Conservation (phyloP, 371 early-diverging fungal genomes). For the Phascolomyces articulosus region DNA sequence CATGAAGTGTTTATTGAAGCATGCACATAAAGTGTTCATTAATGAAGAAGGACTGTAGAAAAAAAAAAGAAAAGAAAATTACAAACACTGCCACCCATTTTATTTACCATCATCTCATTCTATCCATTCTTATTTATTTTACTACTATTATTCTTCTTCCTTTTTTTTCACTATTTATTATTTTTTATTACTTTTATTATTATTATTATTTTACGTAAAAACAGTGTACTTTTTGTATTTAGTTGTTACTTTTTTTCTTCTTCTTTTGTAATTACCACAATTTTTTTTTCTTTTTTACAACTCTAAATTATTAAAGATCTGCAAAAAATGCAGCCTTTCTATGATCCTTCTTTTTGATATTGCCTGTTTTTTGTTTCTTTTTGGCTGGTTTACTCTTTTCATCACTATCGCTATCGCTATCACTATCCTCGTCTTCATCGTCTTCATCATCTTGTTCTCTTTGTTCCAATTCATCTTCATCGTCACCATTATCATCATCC, state of each 20-base stretch:
- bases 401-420: slow-evolving; percentile 9
- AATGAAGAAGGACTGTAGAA: slow-evolving; percentile 3
- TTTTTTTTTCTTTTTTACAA: not conserved
- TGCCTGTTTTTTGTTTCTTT: slow-evolving; percentile 6
- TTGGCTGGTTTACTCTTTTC: slow-evolving; percentile 6
- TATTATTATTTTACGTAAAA: no score
- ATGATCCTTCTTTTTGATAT: not conserved
- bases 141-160: no score
- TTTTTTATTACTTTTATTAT: not conserved
- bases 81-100: no score
- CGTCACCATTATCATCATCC: slow-evolving; percentile 22
- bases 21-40: slow-evolving; percentile 4
- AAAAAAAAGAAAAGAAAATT: no score
- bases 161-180: not conserved
- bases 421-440: slow-evolving; percentile 17
- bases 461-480: slow-evolving; percentile 19
- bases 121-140: no score
- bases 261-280: slow-evolving; percentile 2
- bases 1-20: slow-evolving; percentile 7
- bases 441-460: no score
- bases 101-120: no score
- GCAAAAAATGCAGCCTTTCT: slow-evolving; percentile 19
- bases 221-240: not conserved
- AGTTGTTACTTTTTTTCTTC: no score
- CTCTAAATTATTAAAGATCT: slow-evolving; percentile 12